Evolutionary conservation across 2,329 filamentous ascomycete genomes (phyloP).

Genomic region (Arthroderma sp.): DNA sequence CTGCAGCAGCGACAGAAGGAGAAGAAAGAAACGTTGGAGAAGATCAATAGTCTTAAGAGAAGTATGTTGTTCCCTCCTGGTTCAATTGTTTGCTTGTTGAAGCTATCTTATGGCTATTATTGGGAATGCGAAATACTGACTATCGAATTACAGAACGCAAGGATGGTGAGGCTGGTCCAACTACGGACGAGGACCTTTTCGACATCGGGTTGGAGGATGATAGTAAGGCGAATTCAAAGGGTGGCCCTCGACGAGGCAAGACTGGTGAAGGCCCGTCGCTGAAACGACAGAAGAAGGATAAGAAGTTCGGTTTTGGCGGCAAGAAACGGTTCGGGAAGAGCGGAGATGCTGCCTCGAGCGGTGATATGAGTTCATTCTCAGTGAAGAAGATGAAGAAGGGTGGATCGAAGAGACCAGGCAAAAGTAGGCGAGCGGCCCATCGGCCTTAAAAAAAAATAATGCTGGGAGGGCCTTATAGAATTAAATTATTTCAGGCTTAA

Average conservation of each 20-base stretch:
- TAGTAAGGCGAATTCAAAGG: slow-evolving; percentile 40
- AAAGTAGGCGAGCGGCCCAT: slow-evolving; percentile 32
- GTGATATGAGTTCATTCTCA: slow-evolving; percentile 69
- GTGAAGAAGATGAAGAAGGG: slow-evolving; percentile 56
- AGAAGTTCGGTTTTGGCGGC: slow-evolving; percentile 89
- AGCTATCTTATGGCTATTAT: no score
- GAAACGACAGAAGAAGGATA: slow-evolving; percentile 88
- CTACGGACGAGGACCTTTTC: slow-evolving; percentile 72
- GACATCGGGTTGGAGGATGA: slow-evolving; percentile 72
- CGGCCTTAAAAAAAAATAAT: slow-evolving; percentile 11
- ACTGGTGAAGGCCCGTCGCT: slow-evolving; percentile 26
- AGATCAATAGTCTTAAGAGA: slow-evolving; percentile 88
- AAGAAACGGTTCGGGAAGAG: slow-evolving; percentile 91
- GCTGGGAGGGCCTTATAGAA: no score
- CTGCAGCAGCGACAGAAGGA: slow-evolving; percentile 85
- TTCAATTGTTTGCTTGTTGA: no score
- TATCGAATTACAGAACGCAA: slow-evolving; percentile 57
- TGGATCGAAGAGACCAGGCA: slow-evolving; percentile 36
- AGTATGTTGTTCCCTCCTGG: slow-evolving; percentile 48
- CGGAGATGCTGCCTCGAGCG: slow-evolving; percentile 70
- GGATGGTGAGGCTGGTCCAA: slow-evolving; percentile 48
- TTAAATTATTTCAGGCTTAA: no score
- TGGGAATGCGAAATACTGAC: no score
- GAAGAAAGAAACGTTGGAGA: slow-evolving; percentile 86
- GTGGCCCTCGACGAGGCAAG: slow-evolving; percentile 28